Base-by-base conservation (phyloP, 345 rosid genomes). In the Physaria fendleri region DNA sequence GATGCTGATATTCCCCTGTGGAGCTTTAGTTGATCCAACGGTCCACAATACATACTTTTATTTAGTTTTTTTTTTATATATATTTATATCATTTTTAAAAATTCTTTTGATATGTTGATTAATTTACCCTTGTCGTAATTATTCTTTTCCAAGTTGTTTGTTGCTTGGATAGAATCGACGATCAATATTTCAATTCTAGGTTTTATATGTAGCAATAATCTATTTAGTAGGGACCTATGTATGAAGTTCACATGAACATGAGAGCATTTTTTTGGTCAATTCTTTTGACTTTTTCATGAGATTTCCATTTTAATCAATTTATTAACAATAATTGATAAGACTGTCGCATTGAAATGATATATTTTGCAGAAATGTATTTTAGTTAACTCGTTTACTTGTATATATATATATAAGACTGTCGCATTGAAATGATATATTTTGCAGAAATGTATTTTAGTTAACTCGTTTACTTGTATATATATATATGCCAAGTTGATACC, bases 1-100 rank as follows among this genome's bases (percentile, higher is more conserved):
- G 88, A 80, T 59, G 79, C 72, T 15, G 83, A 88, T 39, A 78
- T 91, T 72, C 82, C 77, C 18, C 78, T 91, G 10, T 91, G 98
- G 98, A 85, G 78, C 77, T 91, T 91, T 74, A 72, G 74, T 76
- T 78, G 77, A 68, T 60, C 67, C 35, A 5, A 52, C 48, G 73
- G 62, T 68, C 46, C 21, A 60, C 0, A 44, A 35, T 68, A 9
- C 38, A 67, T 40, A 29, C 5, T 44, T 44, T 30, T 18, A 48
- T 0, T n/a, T 43, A 52, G 4, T 25, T 18, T 60, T 42, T 18
- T 60, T 42, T 68, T 14, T 56, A n/a, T n/a, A n/a, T 17, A 0
- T 34, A n/a, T 44, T 7, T 33, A 1, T 34, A 20, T 54, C 59
- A 46, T n/a, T n/a, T 55, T 21, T n/a, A 6, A 0, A 0, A 32